Conservation (phyloP, 2,329 filamentous ascomycete genomes). For the Aspergillus calidoustus region DNA sequence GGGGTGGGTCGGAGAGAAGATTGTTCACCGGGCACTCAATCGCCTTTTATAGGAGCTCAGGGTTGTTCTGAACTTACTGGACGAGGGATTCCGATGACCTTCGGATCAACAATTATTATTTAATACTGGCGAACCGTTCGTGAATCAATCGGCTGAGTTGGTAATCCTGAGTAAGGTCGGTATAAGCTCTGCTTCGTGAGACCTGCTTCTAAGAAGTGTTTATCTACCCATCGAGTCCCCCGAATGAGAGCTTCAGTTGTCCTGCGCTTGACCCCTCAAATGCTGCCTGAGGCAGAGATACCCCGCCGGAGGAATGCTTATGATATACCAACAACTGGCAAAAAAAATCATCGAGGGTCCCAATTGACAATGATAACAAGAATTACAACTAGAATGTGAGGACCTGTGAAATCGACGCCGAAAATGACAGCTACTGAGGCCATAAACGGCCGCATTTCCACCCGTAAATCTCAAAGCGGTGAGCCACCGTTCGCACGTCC, state of each 20-base stretch:
- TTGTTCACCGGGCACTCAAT: conserved; percentile 21
- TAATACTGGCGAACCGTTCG: background rate
- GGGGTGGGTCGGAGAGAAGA: conserved; percentile 27
- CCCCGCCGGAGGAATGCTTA: conserved; percentile 15
- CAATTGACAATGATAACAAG: background rate
- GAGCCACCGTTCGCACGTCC: too few species aligned
- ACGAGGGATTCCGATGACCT: conserved; percentile 5
- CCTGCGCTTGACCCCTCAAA: background rate
- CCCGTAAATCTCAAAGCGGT: too few species aligned
- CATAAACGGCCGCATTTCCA: too few species aligned
- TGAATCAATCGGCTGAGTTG: background rate
- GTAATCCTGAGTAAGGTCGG: conserved; percentile 11
- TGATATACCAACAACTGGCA: background rate
- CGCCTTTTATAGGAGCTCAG: background rate
- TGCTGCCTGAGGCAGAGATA: conserved; percentile 13
- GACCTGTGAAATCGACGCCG: too few species aligned
- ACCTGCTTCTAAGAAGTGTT: background rate
- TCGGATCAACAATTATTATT: background rate
- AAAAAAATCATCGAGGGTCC: background rate
- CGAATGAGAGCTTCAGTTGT: background rate
- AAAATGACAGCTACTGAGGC: too few species aligned
- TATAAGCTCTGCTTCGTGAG: background rate
- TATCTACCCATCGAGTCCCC: background rate
- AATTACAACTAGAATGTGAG: too few species aligned
- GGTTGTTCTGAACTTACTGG: conserved; percentile 1